Evolutionary conservation across 1,284 basidiomycete genomes (phyloP).

Genomic region (Pisolithus thermaeus): DNA sequence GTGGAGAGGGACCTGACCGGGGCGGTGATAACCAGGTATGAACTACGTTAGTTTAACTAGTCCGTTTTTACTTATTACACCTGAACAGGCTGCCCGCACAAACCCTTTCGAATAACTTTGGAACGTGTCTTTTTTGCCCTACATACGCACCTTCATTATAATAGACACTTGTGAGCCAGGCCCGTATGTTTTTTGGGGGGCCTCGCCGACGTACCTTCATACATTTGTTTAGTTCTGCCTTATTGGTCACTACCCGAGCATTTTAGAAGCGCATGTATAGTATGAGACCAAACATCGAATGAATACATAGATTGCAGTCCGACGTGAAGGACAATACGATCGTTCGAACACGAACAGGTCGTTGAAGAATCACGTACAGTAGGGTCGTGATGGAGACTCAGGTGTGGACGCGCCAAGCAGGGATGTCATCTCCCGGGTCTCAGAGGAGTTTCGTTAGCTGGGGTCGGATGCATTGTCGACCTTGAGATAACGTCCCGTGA

Average conservation of each 20-base stretch:
- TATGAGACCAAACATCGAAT: slow-evolving; percentile 2
- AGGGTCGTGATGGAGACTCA: too few relatives aligned
- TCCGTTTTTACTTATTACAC: neutral
- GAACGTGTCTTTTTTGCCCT: neutral
- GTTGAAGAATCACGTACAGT: too few relatives aligned
- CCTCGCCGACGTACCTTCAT: slow-evolving; percentile 18
- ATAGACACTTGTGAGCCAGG: slow-evolving; percentile 2
- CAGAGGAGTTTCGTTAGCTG: too few relatives aligned
- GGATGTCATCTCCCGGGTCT: too few relatives aligned
- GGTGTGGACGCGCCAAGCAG: too few relatives aligned
- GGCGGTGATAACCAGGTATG: slow-evolving; percentile 66
- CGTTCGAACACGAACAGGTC: too few relatives aligned
- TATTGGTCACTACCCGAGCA: neutral
- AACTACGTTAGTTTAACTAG: slow-evolving; percentile 5
- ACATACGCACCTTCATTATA: too few relatives aligned
- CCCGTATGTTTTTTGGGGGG: slow-evolving; percentile 4
- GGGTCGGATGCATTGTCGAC: too few relatives aligned
- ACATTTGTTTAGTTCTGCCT: slow-evolving; percentile 14
- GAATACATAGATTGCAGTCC: neutral
- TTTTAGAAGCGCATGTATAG: slow-evolving; percentile 9
- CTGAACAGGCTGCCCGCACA: slow-evolving; percentile 58
- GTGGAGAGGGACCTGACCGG: slow-evolving; percentile 60
- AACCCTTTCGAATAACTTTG: slow-evolving; percentile 61
- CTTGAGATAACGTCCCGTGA: too few relatives aligned
- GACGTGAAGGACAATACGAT: too few relatives aligned